phyloP scores from a whole-genome alignment of 2,329 filamentous ascomycete species.

The Fusarium continuum region DNA sequence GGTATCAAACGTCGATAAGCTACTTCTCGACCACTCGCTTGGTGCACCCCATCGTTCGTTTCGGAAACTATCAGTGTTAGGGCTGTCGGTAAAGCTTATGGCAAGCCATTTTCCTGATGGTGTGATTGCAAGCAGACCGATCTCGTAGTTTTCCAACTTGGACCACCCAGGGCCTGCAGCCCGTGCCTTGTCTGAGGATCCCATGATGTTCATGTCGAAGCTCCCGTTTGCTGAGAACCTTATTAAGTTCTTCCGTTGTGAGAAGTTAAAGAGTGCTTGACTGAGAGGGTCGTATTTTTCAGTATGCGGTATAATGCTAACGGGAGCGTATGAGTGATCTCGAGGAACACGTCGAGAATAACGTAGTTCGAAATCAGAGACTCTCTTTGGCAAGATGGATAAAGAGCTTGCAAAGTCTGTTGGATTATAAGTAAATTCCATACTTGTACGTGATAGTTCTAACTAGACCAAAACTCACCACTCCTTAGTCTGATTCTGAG shows the following conservation, averaged over 20 bases:
- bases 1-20: background rate
- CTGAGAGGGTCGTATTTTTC: background rate
- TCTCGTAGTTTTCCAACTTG: slow-evolving; percentile 1
- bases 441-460: rapidly evolving
- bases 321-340: background rate
- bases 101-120: slow-evolving; percentile 14
- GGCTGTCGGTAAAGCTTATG: background rate
- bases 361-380: slow-evolving; percentile 4
- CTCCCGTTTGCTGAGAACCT: slow-evolving; percentile 1
- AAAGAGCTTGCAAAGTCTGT: background rate
- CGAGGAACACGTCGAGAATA: slow-evolving; percentile 2
- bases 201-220: slow-evolving; percentile 4
- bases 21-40: background rate
- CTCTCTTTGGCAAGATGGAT: background rate
- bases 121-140: slow-evolving; percentile 1
- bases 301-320: background rate
- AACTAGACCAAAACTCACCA: background rate
- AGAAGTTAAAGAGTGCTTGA: slow-evolving; percentile 11
- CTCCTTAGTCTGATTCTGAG: background rate
- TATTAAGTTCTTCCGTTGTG: background rate
- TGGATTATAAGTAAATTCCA: background rate
- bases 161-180: background rate
- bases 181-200: background rate
- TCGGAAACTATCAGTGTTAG: slow-evolving; percentile 1
- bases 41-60: slow-evolving; percentile 4